phyloP scores from a whole-genome alignment of 306 rosid species.

The Astragalus glycyphyllos region DNA sequence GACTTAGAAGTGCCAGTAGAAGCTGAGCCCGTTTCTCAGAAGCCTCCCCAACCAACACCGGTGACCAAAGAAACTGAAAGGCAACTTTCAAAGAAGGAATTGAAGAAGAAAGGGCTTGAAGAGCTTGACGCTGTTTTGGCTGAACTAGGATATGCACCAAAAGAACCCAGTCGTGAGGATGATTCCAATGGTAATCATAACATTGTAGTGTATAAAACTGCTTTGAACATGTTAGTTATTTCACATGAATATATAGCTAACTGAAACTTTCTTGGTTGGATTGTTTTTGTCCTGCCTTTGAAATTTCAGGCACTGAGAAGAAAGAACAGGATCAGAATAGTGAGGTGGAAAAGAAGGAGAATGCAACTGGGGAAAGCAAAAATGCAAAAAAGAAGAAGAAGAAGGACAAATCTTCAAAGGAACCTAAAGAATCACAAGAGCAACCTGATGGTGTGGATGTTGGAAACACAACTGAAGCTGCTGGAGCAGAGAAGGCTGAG shows the following conservation, averaged over 20 bases:
- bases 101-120: constrained; percentile 81
- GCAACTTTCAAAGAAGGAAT: constrained; percentile 83
- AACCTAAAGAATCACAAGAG: constrained; percentile 63
- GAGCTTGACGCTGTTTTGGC: constrained; percentile 87
- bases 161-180: constrained; percentile 55
- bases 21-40: constrained; percentile 49
- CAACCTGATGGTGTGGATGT: constrained; percentile 47
- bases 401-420: constrained; percentile 76
- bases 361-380: constrained; percentile 62
- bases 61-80: constrained; percentile 73
- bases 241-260: constrained; percentile 18
- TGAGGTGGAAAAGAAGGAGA: constrained; percentile 62
- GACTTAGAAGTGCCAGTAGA: constrained; percentile 50
- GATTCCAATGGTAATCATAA: constrained; percentile 58
- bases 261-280: constrained; percentile 6
- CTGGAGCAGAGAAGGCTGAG: constrained; percentile 58
- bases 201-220: constrained; percentile 2
- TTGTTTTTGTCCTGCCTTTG: not conserved
- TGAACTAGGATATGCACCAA: constrained; percentile 60
- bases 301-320: constrained; percentile 50
- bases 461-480: constrained; percentile 46
- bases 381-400: constrained; percentile 73
- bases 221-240: not conserved
- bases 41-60: constrained; percentile 47
- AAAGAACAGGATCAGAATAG: constrained; percentile 48